Conservation (phyloP, 495 filamentous ascomycete genomes). For the Staphylotrichum longicolle region DNA sequence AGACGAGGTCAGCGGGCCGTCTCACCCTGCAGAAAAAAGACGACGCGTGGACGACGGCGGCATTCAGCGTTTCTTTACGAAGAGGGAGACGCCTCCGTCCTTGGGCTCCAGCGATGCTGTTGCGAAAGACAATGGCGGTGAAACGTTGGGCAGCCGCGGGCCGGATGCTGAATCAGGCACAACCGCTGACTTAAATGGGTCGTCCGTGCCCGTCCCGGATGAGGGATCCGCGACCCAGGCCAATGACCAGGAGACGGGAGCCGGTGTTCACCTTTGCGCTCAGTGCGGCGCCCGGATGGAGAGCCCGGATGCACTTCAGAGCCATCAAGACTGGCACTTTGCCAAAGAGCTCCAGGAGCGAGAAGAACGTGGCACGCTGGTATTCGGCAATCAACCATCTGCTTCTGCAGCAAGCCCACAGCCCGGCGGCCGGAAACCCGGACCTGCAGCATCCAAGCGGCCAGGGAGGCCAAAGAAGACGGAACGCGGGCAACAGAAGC, state of each 20-base stretch:
- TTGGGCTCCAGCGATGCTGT: conserved; percentile 32
- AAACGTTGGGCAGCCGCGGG: conserved; percentile 27
- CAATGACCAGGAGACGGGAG: conserved; percentile 38
- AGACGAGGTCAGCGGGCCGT: conserved; percentile 26
- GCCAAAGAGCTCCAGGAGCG: conserved; percentile 74
- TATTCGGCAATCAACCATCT: conserved; percentile 41
- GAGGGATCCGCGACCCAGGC: conserved; percentile 23
- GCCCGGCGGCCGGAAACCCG: conserved; percentile 32
- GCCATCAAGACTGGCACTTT: conserved; percentile 95
- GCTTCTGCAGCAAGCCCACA: conserved; percentile 28
- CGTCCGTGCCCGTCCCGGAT: conserved; percentile 6
- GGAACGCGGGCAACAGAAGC: conserved; percentile 74
- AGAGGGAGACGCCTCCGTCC: conserved; percentile 32
- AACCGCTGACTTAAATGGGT: conserved; percentile 10
- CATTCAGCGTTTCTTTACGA: conserved; percentile 60
- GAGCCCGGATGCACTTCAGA: conserved; percentile 56
- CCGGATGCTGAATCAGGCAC: conserved; percentile 15
- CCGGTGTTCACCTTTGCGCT: conserved; percentile 57
- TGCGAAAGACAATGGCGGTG: conserved; percentile 25
- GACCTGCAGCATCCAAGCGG: conserved; percentile 33
- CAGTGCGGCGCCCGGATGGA: conserved; percentile 62
- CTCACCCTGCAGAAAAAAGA: conserved; percentile 50
- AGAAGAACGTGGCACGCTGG: conserved; percentile 45
- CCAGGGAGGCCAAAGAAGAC: conserved; percentile 48
- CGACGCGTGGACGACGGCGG: conserved; percentile 49